phyloP scores from a whole-genome alignment of 2,329 filamentous ascomycete species.

The Ramularia collo-cygni region DNA sequence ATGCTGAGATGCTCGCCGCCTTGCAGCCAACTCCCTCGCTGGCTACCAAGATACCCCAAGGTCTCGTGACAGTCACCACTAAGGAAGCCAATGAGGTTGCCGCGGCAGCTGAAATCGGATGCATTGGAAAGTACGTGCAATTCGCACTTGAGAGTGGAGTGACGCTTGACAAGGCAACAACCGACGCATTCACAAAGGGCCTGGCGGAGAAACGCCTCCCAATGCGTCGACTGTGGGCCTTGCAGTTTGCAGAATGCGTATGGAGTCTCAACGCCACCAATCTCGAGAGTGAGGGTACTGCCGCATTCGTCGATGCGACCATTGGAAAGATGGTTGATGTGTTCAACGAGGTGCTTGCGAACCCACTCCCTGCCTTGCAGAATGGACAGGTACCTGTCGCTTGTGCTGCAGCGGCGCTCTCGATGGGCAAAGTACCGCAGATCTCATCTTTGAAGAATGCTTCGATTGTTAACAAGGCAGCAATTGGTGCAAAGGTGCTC shows the following conservation, averaged over 20 bases:
- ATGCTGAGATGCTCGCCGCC: constrained; percentile 71
- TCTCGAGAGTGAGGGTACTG: constrained; percentile 42
- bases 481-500: constrained; percentile 59
- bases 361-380: constrained; percentile 72
- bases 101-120: constrained; percentile 65
- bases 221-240: constrained; percentile 72
- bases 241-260: constrained; percentile 65
- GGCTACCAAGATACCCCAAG: constrained; percentile 59
- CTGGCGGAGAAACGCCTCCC: constrained; percentile 76
- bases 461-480: constrained; percentile 54
- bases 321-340: constrained; percentile 57
- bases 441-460: constrained; percentile 49
- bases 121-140: constrained; percentile 59
- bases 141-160: constrained; percentile 55
- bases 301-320: constrained; percentile 44
- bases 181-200: constrained; percentile 72
- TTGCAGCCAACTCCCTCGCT: constrained; percentile 55
- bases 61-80: constrained; percentile 59
- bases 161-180: constrained; percentile 57
- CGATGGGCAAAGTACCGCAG: constrained; percentile 46
- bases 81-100: constrained; percentile 90
- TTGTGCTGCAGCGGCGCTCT: constrained; percentile 64
- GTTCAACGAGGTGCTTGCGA: constrained; percentile 71
- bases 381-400: constrained; percentile 74
- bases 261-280: constrained; percentile 48